A percentile compares a stretch with the other conserved stretches of the same genome.
phyloP scores from a whole-genome alignment of 2,329 filamentous ascomycete genomes.

The Thielaviopsis ethacetica region DNA sequence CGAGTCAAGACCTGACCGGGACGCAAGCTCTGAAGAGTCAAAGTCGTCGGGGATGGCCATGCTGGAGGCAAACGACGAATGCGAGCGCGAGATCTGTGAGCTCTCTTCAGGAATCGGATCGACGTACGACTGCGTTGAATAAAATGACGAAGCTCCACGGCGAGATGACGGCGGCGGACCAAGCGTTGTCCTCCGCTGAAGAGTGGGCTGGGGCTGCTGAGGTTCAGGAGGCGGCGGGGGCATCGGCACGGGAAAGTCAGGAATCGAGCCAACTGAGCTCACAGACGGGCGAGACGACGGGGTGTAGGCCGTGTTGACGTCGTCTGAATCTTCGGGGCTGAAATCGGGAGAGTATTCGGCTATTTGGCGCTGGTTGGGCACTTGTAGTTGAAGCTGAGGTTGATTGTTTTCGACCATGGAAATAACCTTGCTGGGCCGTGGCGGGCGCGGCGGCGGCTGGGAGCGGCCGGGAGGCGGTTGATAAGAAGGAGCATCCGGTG shows the following conservation, averaged over 20 bases:
- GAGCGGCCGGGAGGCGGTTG: constrained; percentile 33
- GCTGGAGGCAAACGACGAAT: constrained; percentile 54
- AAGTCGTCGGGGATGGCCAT: constrained; percentile 55
- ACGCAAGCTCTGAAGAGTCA: constrained; percentile 20
- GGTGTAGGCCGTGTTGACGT: constrained; percentile 29
- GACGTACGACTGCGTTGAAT: constrained; percentile 49
- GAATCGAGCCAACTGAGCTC: constrained; percentile 39
- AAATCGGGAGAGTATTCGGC: constrained; percentile 17
- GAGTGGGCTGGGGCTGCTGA: constrained; percentile 15
- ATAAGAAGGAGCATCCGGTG: constrained; percentile 26
- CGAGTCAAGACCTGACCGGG: constrained; percentile 4
- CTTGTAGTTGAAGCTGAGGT: constrained; percentile 33
- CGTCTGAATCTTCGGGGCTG: constrained; percentile 21
- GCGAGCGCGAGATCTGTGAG: constrained; percentile 33
- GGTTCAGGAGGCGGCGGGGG: constrained; percentile 14
- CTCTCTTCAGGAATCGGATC: constrained; percentile 64
- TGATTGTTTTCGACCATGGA: constrained; percentile 36
- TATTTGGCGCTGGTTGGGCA: constrained; percentile 15
- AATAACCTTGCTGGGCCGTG: constrained; percentile 31
- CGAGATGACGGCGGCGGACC: constrained; percentile 45
- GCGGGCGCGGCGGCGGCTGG: constrained; percentile 37
- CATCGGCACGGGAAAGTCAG: constrained; percentile 33
- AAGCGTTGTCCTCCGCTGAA: constrained; percentile 34
- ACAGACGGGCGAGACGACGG: constrained; percentile 33
- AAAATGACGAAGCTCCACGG: constrained; percentile 45